Evolutionary conservation across 148 eudicot genomes (phyloP), one percentile per base, ranked within the genome.

Genomic region (Nyssa sinensis): DNA sequence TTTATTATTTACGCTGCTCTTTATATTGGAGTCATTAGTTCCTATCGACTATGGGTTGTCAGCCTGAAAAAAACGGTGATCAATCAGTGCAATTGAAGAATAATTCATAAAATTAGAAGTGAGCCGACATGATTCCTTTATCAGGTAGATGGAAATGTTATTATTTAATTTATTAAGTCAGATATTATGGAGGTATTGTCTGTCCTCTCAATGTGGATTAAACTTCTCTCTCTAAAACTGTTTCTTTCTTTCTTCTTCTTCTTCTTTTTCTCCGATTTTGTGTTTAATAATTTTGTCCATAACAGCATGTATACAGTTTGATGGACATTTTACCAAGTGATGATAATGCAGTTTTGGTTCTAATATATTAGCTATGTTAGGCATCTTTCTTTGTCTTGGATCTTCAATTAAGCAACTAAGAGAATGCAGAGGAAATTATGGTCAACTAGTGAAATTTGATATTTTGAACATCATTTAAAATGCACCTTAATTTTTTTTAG

Each of bases 271-370:
- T n/a, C n/a, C n/a, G n/a, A n/a, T n/a, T n/a, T n/a, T n/a, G n/a
- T n/a, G n/a, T n/a, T 41, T 7, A 1, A 41, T 41, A 13, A 41
- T 41, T 41, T 41, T 41, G 47, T 41, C 11, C 11, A 10, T 41
- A 13, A 41, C 47, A n/a, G n/a, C n/a, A n/a, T 41, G 47, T 9
- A 41, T 4, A 7, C 47, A 7, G 47, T 41, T 41, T 4, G 47
- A 6, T 9, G 5, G 47, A 7, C 5, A 10, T 41, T 41, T 41
- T 41, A n/a, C n/a, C n/a, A 9, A 60, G 30, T 78, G 28, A 35
- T 74, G 64, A 29, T 35, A 59, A 1, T 74, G 53, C 62, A 68
- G n/a, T n/a, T n/a, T n/a, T n/a, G n/a, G n/a, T n/a, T n/a, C n/a
- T n/a, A n/a, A n/a, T n/a, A n/a, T n/a, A n/a, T n/a, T n/a, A n/a